Evolutionary conservation across 164 flowering plant species (phyloP).

Genomic region (Stephania cephalantha): DNA sequence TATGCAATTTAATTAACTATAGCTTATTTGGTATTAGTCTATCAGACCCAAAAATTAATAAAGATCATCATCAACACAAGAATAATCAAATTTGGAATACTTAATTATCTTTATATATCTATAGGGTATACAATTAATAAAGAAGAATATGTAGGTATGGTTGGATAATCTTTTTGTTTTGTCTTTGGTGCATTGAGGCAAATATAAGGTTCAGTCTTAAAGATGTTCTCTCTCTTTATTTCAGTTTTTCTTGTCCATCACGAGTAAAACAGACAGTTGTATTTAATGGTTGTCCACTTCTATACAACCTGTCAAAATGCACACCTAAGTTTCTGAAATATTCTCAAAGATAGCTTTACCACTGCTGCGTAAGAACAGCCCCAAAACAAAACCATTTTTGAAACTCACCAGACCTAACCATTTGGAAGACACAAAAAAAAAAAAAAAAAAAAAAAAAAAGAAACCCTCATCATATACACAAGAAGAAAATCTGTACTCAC

Average conservation of each 20-base stretch:
- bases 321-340: slow-evolving; percentile 20
- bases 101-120: not conserved
- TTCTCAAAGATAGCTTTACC: slow-evolving; percentile 24
- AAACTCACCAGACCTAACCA: not conserved
- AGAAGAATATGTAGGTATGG: not conserved
- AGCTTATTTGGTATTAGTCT: not conserved
- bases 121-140: not conserved
- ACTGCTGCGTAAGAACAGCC: slow-evolving; percentile 17
- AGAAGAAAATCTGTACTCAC: too few species aligned
- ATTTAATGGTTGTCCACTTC: slow-evolving; percentile 28
- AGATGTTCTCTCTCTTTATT: slow-evolving; percentile 6
- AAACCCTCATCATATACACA: not conserved
- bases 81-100: not conserved
- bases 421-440: not conserved
- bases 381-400: slow-evolving; percentile 11
- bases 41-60: not conserved
- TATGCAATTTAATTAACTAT: not conserved
- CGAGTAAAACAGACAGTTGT: slow-evolving; percentile 21
- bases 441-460: not conserved
- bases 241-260: slow-evolving; percentile 7
- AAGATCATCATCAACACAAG: not conserved
- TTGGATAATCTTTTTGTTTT: not conserved
- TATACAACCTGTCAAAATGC: slow-evolving; percentile 25
- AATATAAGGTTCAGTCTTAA: not conserved
- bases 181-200: slow-evolving; percentile 3